Base-by-base conservation (phyloP, 75 land plant species). In the Cunninghamia lanceolata region DNA sequence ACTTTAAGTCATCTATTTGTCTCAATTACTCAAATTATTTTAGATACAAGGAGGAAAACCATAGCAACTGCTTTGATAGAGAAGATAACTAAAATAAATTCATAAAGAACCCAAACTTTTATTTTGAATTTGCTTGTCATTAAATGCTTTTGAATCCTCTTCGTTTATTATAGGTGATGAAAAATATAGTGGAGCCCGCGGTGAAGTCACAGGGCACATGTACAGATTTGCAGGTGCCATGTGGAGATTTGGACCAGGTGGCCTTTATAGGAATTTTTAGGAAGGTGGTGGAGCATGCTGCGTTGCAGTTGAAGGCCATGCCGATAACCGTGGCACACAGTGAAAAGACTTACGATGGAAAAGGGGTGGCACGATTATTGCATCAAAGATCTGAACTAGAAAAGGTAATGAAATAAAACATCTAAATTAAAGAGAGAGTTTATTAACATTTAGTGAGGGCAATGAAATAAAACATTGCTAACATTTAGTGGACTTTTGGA, bases 291-390 rank as follows among this genome's bases (percentile, higher is more conserved):
- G 87, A 84, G 39, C 85, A 68, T 30, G 75, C 95, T 6, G 89
- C 87, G 14, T 78, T 50, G 36, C 84, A 25, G 40, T 86, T 97
- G 82, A 86, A 88, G 75, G 93, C 91, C 83, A 91, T 88, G 40
- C 99, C 96, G 7, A 91, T 96, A 17, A 94, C 92, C 19, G 96
- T 95, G 43, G 99, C 98, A 0, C 94, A 93, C 82, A 91, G 85
- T 81, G 93, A 93, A 52, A 94, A 95, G 82, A 93, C 87, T 3
- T 96, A 92, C 76, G 93, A 97, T 86, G 99, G 99, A 38, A 91
- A 93, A 86, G 88, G 91, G 68, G 92, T 97, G 40, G 90, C 82
- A 77, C 86, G 90, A 40, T 86, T 97, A 1, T 63, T 97, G 17
- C 85, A 87, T 68, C 91, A 93, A 87, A 94, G 92, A 83, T 87